Base-by-base conservation (phyloP, 495 filamentous ascomycete genomes). In the Penicillium lividum region DNA sequence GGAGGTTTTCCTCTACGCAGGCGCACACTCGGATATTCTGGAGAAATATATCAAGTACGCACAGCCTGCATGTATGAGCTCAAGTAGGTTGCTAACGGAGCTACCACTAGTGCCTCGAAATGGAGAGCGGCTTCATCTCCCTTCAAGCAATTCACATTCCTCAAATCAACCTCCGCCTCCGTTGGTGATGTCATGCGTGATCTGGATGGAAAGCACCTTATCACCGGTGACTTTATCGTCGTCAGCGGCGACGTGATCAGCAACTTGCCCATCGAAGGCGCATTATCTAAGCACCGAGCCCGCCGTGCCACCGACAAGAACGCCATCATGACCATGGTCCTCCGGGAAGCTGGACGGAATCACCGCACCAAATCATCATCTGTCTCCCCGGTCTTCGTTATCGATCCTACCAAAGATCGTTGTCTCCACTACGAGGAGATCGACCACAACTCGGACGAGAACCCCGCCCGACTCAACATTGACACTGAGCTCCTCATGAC, bases 271-370 rank as follows among this genome's bases (percentile, higher is more conserved):
- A 86, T 99, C 25, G 91, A 92, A 61, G 80, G 76, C 45, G 89
- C 87, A n/a, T 75, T 99, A 47, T 80, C 84, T 5, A 84, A 82
- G 38, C 94, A 99, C 70, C 84, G 90, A 53, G 84, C 86, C 48
- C 88, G 94, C 33, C 86, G 94, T 43, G 85, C 86, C 68, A 83
- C 84, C 51, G 90, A 96, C 74, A 93, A 94, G 68, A 92, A 96
- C 69, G 91, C 93, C 13, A 97, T 97, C 74, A 99, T 99, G 95
- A 99, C 94, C 27, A 92, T 98, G 86, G 80, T 99, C 25, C 75
- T 98, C 51, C 83, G 90, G 48, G 85, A 92, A 72, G 89, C 86
- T 3, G 90, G 90, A n/a, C 74, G 78, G 3, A 77, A 74, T 22
- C 91, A 96, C 72, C 79, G 89, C 18, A 90, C 88, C 30, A 92